Percentiles rank a stretch among this genome's conserved stretches.
phyloP scores from a whole-genome alignment of 2,329 filamentous ascomycete species.

The Escovopsis weberi region DNA sequence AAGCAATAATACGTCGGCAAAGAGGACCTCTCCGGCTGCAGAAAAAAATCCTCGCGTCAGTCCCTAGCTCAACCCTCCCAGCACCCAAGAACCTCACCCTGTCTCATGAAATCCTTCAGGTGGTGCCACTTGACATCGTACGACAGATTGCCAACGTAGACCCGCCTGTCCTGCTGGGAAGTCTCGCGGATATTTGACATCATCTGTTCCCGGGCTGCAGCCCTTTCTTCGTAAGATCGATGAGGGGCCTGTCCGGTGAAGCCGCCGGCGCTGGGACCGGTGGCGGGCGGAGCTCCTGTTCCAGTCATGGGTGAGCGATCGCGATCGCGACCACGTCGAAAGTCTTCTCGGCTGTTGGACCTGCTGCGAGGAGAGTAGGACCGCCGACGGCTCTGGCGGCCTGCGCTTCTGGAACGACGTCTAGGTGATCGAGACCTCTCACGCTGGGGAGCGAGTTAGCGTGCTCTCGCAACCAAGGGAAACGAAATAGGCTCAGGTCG shows the following conservation, averaged over 20 bases:
- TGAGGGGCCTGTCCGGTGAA: constrained; percentile 47
- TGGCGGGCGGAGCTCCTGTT: constrained; percentile 50
- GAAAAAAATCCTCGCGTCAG: constrained; percentile 27
- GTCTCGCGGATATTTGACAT: constrained; percentile 88
- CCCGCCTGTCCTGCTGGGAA: constrained; percentile 95
- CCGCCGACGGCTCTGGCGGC: constrained; percentile 52
- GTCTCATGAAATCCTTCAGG: constrained; percentile 99
- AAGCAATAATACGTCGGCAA: constrained; percentile 97
- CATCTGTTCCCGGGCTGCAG: constrained; percentile 80
- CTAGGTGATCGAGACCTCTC: constrained; percentile 71
- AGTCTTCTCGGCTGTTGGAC: constrained; percentile 61
- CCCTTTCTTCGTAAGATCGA: constrained; percentile 73
- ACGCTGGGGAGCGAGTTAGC: constrained; percentile 41
- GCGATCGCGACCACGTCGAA: constrained; percentile 57
- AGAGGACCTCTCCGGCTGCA: constrained; percentile 94
- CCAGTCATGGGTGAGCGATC: constrained; percentile 78
- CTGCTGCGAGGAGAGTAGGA: constrained; percentile 69
- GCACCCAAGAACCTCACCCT: constrained; percentile 51
- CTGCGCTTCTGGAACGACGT: constrained; percentile 73
- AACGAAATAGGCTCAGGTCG: constrained; percentile 15
- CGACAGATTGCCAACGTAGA: constrained; percentile 97
- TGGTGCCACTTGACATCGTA: constrained; percentile 99
- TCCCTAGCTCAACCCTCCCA: constrained; percentile 14
- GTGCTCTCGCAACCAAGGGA: not conserved
- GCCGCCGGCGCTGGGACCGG: constrained; percentile 51